Percentiles rank a stretch among this genome's conserved stretches.
Conservation (phyloP, 257 asterid genomes). For the Przewalskia tangutica region DNA sequence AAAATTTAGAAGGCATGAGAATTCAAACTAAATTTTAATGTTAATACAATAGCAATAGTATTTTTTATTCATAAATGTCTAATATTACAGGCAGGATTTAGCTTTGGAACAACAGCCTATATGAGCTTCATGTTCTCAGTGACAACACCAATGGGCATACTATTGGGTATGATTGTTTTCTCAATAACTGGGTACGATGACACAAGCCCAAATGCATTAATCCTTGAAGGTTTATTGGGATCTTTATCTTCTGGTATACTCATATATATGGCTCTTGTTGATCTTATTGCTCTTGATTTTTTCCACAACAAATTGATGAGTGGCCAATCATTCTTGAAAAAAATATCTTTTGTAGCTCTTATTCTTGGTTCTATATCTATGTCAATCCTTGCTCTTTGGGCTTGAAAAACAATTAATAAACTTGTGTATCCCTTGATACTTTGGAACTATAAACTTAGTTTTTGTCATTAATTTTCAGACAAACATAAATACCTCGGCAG, state of each 20-base stretch:
- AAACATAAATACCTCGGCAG: not conserved
- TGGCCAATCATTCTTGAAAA: conserved; percentile 20
- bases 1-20: not conserved
- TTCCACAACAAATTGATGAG: conserved; percentile 35
- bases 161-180: conserved; percentile 29
- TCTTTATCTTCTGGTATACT: conserved; percentile 33
- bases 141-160: conserved; percentile 35
- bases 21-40: no score
- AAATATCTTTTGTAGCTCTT: conserved; percentile 29
- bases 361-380: conserved; percentile 31
- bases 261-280: conserved; percentile 35
- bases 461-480: not conserved
- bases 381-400: conserved; percentile 41
- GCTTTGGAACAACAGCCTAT: conserved; percentile 27
- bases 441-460: not conserved
- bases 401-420: conserved; percentile 11
- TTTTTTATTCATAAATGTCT: not conserved
- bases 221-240: conserved; percentile 31
- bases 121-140: conserved; percentile 38
- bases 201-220: conserved; percentile 28
- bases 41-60: no score
- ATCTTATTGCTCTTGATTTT: conserved; percentile 37
- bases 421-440: not conserved
- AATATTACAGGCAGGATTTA: conserved; percentile 31
- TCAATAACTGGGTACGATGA: conserved; percentile 29